phyloP scores from a whole-genome alignment of 2,329 filamentous ascomycete species.

The Aspergillus novoparasiticus region DNA sequence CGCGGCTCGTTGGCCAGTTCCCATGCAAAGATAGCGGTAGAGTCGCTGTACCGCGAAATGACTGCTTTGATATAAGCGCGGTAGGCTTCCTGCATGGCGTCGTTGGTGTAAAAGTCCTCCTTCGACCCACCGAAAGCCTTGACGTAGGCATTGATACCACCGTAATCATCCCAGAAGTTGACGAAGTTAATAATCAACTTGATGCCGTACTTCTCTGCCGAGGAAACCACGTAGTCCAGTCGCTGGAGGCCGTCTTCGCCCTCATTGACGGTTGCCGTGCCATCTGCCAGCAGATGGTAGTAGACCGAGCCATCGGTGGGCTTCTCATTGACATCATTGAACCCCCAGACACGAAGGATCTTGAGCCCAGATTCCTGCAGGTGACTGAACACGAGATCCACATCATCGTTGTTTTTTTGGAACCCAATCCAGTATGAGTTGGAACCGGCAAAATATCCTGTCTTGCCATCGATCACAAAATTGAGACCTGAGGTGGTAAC shows the following conservation, averaged over 20 bases:
- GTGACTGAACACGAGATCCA: constrained; percentile 45
- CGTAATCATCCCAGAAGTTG: constrained; percentile 72
- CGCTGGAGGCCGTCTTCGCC: constrained; percentile 64
- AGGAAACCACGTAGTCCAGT: constrained; percentile 65
- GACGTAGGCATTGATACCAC: constrained; percentile 63
- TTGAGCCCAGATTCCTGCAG: constrained; percentile 47
- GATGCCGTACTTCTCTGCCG: constrained; percentile 61
- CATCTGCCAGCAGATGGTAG: constrained; percentile 43
- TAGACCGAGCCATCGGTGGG: constrained; percentile 49
- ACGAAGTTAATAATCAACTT: constrained; percentile 62
- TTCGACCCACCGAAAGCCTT: constrained; percentile 56
- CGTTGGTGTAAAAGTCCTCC: constrained; percentile 60
- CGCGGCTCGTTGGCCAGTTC: constrained; percentile 69
- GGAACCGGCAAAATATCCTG: constrained; percentile 51
- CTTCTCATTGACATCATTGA: constrained; percentile 51
- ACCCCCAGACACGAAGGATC: constrained; percentile 57
- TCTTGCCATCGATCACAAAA: constrained; percentile 44
- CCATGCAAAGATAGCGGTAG: constrained; percentile 66
- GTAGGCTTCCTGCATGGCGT: constrained; percentile 59
- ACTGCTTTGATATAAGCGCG: constrained; percentile 63
- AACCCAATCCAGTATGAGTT: constrained; percentile 59
- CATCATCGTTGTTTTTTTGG: constrained; percentile 51
- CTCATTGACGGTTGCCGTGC: constrained; percentile 60
- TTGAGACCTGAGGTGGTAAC: constrained; percentile 28
- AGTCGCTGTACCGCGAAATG: constrained; percentile 61